Base-by-base conservation (phyloP, 2,329 filamentous ascomycete species). In the Diplocarpon mali region DNA sequence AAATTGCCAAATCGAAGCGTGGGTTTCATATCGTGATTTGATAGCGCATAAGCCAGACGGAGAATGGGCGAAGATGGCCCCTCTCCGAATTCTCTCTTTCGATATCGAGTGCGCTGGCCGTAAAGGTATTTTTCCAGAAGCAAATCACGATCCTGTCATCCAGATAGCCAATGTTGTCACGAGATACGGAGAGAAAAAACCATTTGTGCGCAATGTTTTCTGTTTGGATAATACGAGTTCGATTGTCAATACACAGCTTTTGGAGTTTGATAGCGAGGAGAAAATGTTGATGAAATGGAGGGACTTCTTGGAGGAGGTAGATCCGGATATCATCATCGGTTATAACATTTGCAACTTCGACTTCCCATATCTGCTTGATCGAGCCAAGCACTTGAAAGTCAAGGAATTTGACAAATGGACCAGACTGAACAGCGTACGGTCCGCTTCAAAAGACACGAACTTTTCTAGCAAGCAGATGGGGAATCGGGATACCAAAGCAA, bases 311-410 rank as follows among this genome's bases (percentile, higher is more conserved):
- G 74, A 93, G 55, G 79, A 86, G 57, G 86, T 92, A 1, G 92
- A 98, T 54, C 90, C 92, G 0, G 92, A 98, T 66, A 85, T 98
- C 53, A 95, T 98, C 59, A 98, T 93, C 44, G 92, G 92, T 37
- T 98, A 98, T 79, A 98, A 98, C 64, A 98, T 94, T 67, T 71
- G 85, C 61, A 98, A 98, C 67, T 98, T 98, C 65, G 92, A 98
- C 69, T 96, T 98, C 53, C 90, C 90, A 0, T 98, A 98, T 61
- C 75, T 98, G 0, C 72, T 98, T 10, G 85, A 95, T 45, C 78
- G 92, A 37, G 92, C 89, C 9, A 85, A 75, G 53, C 80, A 94
- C 60, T 71, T 98, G 24, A 94, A 92, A 58, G 78, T 87, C 31
- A 64, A 64, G 1, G 76, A 75, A 0, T 98, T 98, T 54, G 84